A percentile compares a stretch with the other conserved stretches of the same genome.
Conservation (phyloP, 1,284 basidiomycete genomes). For the Coniferiporia sulphurascens region DNA sequence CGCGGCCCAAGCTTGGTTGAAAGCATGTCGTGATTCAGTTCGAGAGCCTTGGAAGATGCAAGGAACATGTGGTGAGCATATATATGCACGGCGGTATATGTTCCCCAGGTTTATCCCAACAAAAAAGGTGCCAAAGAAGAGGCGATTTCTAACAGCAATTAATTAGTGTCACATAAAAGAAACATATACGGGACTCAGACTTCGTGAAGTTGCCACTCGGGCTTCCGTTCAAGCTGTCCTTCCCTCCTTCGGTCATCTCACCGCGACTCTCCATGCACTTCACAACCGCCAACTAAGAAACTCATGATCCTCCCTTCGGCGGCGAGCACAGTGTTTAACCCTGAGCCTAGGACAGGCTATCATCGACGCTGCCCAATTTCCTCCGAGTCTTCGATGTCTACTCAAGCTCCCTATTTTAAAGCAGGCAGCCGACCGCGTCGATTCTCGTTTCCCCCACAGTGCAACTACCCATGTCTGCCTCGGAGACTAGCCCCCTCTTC, state of each 20-base stretch:
- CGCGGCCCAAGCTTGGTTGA: too few relatives aligned
- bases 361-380: neutral
- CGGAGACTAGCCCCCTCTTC: neutral
- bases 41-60: too few relatives aligned
- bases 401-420: neutral
- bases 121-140: too few relatives aligned
- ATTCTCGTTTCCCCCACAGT: neutral
- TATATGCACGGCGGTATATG: too few relatives aligned
- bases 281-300: neutral
- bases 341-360: too few relatives aligned
- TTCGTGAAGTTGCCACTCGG: too few relatives aligned
- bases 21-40: too few relatives aligned
- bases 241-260: neutral
- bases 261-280: neutral
- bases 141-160: too few relatives aligned
- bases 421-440: neutral
- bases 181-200: neutral
- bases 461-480: slow-evolving; percentile 4
- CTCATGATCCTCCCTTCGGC: neutral
- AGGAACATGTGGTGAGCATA: too few relatives aligned
- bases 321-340: neutral
- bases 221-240: neutral
- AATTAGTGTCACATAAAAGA: too few relatives aligned
- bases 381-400: neutral
- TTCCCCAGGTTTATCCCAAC: too few relatives aligned